Evolutionary conservation across 345 rosid species (phyloP).

Genomic region (Ceriops decandra): DNA sequence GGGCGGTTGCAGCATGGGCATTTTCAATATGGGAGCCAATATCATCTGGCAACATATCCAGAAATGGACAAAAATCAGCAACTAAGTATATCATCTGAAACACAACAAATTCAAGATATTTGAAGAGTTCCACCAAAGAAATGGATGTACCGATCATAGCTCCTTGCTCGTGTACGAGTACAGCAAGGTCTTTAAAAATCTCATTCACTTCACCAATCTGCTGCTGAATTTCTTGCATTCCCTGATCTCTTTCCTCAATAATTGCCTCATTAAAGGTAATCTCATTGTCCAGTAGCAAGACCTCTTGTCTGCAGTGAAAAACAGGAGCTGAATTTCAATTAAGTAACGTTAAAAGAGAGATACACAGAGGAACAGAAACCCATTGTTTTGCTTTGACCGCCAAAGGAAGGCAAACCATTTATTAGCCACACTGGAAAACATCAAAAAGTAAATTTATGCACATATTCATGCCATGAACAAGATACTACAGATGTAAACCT

Average conservation of each 20-base stretch:
- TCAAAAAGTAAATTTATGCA: no score
- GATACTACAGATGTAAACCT: no score
- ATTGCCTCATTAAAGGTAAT: slow-evolving; percentile 84
- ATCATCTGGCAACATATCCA: slow-evolving; percentile 59
- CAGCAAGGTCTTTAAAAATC: slow-evolving; percentile 92
- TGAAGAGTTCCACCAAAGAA: not conserved
- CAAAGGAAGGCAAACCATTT: no score
- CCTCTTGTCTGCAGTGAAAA: slow-evolving; percentile 68
- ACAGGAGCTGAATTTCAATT: not conserved
- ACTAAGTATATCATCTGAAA: not conserved
- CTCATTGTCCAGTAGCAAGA: slow-evolving; percentile 77
- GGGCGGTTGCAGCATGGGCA: slow-evolving; percentile 69
- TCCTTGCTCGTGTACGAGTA: slow-evolving; percentile 93
- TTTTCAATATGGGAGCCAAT: slow-evolving; percentile 67
- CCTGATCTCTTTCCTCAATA: slow-evolving; percentile 92
- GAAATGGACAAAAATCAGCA: not conserved
- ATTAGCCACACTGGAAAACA: no score
- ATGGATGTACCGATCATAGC: slow-evolving; percentile 63
- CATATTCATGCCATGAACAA: no score
- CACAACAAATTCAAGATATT: not conserved
- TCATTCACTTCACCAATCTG: slow-evolving; percentile 97
- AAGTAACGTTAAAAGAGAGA: not conserved
- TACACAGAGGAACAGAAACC: no score
- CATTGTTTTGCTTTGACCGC: no score
- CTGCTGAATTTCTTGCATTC: slow-evolving; percentile 89